These are phyloP conservation scores for Jaapia argillacea DNA, from an alignment of 768 basidiomycete species.

Conservation along the genomic window DNA sequence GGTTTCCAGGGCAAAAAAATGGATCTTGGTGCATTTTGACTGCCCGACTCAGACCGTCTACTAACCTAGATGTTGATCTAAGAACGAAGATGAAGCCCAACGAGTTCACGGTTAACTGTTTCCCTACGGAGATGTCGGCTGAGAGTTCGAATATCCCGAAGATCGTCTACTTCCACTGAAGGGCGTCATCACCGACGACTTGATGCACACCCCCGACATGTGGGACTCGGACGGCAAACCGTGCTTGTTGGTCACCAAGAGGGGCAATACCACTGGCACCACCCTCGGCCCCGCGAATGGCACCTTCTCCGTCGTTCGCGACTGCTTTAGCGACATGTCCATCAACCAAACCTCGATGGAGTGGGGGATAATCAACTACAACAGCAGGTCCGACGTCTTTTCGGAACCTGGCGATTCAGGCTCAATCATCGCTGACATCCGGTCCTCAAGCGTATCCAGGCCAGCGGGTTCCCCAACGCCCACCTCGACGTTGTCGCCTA, in stretches of 20 bases:
- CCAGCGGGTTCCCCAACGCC: slow-evolving; percentile 4
- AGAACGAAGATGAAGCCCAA: slow-evolving; percentile 10
- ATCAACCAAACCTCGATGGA: slow-evolving; percentile 18
- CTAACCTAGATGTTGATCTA: slow-evolving; percentile 14
- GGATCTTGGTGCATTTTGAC: slow-evolving; percentile 23
- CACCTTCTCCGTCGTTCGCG: slow-evolving; percentile 22
- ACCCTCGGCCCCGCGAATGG: slow-evolving; percentile 25
- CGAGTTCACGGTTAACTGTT: slow-evolving; percentile 17
- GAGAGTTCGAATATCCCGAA: slow-evolving; percentile 20
- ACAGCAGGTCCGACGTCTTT: slow-evolving; percentile 20
- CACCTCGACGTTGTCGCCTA: slow-evolving; percentile 6
- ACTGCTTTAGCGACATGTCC: slow-evolving; percentile 14
- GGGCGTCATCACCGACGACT: slow-evolving; percentile 20
- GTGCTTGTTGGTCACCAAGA: slow-evolving; percentile 25
- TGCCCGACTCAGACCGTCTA: slow-evolving; percentile 13
- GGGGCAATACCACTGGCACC: slow-evolving; percentile 22
- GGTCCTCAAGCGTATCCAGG: too few species aligned
- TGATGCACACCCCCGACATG: slow-evolving; percentile 22
- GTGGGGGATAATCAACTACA: slow-evolving; percentile 20
- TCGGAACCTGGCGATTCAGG: slow-evolving; percentile 29
- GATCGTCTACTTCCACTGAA: slow-evolving; percentile 21
- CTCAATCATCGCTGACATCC: slow-evolving; percentile 22
- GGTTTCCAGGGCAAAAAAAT: slow-evolving; percentile 24
- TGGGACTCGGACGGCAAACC: slow-evolving; percentile 18
- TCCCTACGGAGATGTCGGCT: slow-evolving; percentile 11